These are phyloP conservation scores for Globisporangium yorkense DNA, from an alignment of 352 stramenopile species.

Conservation along the genomic window DNA sequence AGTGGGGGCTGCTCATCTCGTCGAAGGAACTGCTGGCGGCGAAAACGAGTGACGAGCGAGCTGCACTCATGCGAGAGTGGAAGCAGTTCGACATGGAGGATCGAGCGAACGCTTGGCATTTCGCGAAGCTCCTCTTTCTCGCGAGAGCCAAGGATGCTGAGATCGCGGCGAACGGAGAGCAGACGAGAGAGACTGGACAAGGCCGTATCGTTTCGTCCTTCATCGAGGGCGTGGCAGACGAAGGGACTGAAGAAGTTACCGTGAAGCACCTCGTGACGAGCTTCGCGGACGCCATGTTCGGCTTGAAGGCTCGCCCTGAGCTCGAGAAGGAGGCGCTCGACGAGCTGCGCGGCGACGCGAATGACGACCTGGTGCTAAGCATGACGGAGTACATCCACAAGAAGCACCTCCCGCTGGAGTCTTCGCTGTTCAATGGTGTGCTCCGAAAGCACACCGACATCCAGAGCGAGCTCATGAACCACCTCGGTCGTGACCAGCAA, in stretches of 20 bases:
- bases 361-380: conserved; percentile 51
- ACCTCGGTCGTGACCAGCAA: conserved; percentile 77
- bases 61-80: conserved; percentile 31
- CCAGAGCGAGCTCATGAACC: conserved; percentile 65
- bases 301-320: conserved; percentile 23
- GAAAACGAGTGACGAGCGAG: conserved; percentile 32
- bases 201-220: conserved; percentile 38
- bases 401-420: conserved; percentile 77
- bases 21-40: conserved; percentile 61
- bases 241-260: conserved; percentile 28
- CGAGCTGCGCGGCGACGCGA: conserved; percentile 34
- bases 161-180: conserved; percentile 4
- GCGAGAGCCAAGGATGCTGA: conserved; percentile 44
- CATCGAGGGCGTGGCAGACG: conserved; percentile 44
- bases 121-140: conserved; percentile 74
- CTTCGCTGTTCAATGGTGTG: conserved; percentile 84
- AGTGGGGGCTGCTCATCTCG: conserved; percentile 69
- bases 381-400: conserved; percentile 77
- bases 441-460: conserved; percentile 61
- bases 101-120: conserved; percentile 66
- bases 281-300: conserved; percentile 48
- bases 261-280: conserved; percentile 56
- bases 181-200: conserved; percentile 5
- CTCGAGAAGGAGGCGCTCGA: conserved; percentile 41
- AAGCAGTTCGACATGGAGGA: conserved; percentile 31